Percentiles rank a stretch among this genome's conserved stretches.
Conservation (phyloP, 108 stramenopile species). For the Nannochloropsis oceanica region DNA sequence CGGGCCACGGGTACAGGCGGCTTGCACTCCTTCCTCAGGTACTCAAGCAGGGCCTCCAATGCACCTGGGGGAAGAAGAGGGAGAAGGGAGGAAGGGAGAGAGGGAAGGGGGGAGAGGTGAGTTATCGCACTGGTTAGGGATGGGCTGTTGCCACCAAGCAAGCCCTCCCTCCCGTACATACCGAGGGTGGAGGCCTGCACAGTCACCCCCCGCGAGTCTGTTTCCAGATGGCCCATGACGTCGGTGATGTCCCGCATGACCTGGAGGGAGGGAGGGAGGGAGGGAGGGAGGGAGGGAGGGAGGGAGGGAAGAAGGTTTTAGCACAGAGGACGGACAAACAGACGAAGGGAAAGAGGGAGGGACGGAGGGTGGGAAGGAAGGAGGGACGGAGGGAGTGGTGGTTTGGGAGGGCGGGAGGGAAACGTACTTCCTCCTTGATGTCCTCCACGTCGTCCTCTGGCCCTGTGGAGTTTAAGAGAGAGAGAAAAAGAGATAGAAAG, state of each 20-base stretch:
- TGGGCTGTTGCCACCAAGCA: no score
- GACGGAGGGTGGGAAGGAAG: constrained; percentile 10
- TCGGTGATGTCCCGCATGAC: constrained; percentile 83
- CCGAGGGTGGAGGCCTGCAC: constrained; percentile 92
- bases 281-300: no score
- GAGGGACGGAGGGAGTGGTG: constrained; percentile 16
- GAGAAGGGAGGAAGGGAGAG: no score
- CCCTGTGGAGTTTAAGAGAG: no score
- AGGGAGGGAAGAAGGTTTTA: no score
- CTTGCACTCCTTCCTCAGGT: constrained; percentile 85
- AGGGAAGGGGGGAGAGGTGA: no score
- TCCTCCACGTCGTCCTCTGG: no score
- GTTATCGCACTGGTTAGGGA: no score
- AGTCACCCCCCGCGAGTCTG: constrained; percentile 82
- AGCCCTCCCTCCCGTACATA: no score
- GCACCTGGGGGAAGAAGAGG: no score
- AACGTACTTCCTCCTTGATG: constrained; percentile 23
- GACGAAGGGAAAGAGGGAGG: background rate
- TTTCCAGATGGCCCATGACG: constrained; percentile 66
- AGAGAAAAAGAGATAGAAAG: no score
- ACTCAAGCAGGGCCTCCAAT: constrained; percentile 92
- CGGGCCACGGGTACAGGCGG: constrained; percentile 93
- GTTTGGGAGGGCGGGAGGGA: constrained; percentile 11
- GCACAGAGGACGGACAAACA: background rate
- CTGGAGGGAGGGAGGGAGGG: background rate